Conservation (phyloP, 805 yeast genomes). For the Candida sonorensis region DNA sequence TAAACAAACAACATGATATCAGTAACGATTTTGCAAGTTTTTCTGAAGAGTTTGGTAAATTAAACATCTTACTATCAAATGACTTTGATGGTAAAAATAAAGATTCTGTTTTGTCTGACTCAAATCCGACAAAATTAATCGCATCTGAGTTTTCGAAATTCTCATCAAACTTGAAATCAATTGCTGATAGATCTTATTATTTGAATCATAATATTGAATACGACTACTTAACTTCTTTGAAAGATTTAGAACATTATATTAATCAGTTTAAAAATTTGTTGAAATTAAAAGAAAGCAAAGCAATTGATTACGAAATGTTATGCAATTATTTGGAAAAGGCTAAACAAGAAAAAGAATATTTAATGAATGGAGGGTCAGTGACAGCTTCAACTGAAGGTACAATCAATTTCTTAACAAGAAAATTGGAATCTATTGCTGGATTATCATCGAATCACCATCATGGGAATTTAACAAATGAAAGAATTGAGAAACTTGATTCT, state of each 20-base stretch:
- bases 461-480: slow-evolving; percentile 37
- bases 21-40: slow-evolving; percentile 68
- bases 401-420: slow-evolving; percentile 33
- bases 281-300: slow-evolving; percentile 84
- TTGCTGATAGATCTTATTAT: slow-evolving; percentile 21
- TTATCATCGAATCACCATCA: slow-evolving; percentile 31
- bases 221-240: slow-evolving; percentile 72
- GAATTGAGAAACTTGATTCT: slow-evolving; percentile 32
- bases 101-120: slow-evolving; percentile 14
- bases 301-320: slow-evolving; percentile 82
- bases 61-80: slow-evolving; percentile 36
- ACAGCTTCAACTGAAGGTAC: slow-evolving; percentile 30
- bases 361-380: slow-evolving; percentile 29
- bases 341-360: slow-evolving; percentile 46
- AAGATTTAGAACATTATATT: slow-evolving; percentile 82
- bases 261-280: slow-evolving; percentile 59
- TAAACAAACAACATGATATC: slow-evolving; percentile 66
- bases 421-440: slow-evolving; percentile 41
- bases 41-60: slow-evolving; percentile 58
- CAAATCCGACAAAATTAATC: slow-evolving; percentile 16
- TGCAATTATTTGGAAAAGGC: slow-evolving; percentile 73
- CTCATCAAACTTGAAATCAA: slow-evolving; percentile 33
- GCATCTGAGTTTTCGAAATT: slow-evolving; percentile 28
- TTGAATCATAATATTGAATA: slow-evolving; percentile 54
- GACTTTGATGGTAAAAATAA: slow-evolving; percentile 27